phyloP scores from a whole-genome alignment of 2,329 filamentous ascomycete species.

The Aspergillus costaricaensis region DNA sequence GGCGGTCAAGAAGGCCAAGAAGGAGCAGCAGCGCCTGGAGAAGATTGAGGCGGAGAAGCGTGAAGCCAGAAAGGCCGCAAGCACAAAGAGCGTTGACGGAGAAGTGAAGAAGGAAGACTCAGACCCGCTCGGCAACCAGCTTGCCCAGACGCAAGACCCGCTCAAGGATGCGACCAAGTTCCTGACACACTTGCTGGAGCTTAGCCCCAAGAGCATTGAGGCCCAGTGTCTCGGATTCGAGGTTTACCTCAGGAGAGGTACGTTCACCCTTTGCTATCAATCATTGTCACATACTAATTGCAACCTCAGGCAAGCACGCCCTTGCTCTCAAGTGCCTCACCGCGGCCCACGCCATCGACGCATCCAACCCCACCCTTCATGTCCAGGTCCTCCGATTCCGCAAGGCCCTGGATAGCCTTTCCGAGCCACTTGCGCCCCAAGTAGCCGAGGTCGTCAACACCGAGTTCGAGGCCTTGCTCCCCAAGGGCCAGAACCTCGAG shows the following conservation, averaged over 20 bases:
- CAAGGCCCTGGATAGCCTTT: conserved; percentile 58
- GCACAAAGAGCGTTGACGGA: conserved; percentile 57
- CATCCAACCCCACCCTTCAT: conserved; percentile 70
- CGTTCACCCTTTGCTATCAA: conserved; percentile 36
- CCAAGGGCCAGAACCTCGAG: conserved; percentile 58
- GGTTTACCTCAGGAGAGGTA: conserved; percentile 81
- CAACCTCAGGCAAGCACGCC: conserved; percentile 71
- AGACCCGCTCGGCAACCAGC: conserved; percentile 79
- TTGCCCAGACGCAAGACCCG: conserved; percentile 79
- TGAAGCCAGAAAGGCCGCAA: conserved; percentile 76
- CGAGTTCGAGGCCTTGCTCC: conserved; percentile 64
- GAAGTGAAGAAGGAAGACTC: conserved; percentile 83
- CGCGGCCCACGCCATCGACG: conserved; percentile 68
- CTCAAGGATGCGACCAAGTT: conserved; percentile 87
- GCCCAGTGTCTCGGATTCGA: conserved; percentile 87
- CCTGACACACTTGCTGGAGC: conserved; percentile 76
- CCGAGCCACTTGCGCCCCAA: conserved; percentile 64
- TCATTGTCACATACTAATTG: conserved; percentile 27
- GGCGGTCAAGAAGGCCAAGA: conserved; percentile 85
- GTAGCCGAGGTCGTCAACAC: conserved; percentile 69
- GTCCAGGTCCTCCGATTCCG: conserved; percentile 73
- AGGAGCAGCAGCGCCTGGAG: conserved; percentile 72
- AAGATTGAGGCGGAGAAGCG: conserved; percentile 80
- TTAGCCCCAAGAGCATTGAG: conserved; percentile 76
- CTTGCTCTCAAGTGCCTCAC: conserved; percentile 85